phyloP scores from a whole-genome alignment of 352 stramenopile species.

The Phytophthora lateralis region DNA sequence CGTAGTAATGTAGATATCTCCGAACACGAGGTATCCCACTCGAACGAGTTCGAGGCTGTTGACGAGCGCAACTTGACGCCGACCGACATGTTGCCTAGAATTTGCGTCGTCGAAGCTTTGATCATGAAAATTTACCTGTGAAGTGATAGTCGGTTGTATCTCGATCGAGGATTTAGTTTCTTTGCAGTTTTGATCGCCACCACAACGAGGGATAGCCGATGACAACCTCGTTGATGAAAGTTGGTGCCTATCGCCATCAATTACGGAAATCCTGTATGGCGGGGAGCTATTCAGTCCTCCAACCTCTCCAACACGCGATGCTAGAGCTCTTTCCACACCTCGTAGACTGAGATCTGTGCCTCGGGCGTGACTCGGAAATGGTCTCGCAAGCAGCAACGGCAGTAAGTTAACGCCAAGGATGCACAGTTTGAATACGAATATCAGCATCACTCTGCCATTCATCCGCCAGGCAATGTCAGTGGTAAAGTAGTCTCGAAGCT shows the following conservation, averaged over 20 bases:
- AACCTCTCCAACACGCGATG: constrained; percentile 13
- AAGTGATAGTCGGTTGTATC: too few relatives aligned
- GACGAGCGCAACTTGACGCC: constrained; percentile 5
- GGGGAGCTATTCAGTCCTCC: constrained; percentile 20
- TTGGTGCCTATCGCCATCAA: not conserved
- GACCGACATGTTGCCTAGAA: not conserved
- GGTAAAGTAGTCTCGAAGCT: constrained; percentile 22
- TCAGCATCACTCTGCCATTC: constrained; percentile 20
- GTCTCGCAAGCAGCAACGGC: constrained; percentile 3
- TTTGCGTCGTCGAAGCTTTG: not conserved
- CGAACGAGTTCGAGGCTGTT: constrained; percentile 30
- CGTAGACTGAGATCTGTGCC: constrained; percentile 3
- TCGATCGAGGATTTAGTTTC: too few relatives aligned
- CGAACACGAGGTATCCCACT: constrained; percentile 27
- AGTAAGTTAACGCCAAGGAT: constrained; percentile 18
- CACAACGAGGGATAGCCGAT: not conserved
- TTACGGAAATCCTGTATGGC: constrained; percentile 1
- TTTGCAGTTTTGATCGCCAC: not conserved
- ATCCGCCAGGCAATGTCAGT: constrained; percentile 23
- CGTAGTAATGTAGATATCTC: constrained; percentile 13
- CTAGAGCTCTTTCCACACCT: constrained; percentile 8
- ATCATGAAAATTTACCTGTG: too few relatives aligned
- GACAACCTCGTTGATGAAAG: not conserved
- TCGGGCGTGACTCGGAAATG: constrained; percentile 1
- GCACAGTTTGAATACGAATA: constrained; percentile 31